Percentiles rank a stretch among this genome's conserved stretches.
Evolutionary conservation across 306 rosid species (phyloP).

Genomic region (Myrica gale): DNA sequence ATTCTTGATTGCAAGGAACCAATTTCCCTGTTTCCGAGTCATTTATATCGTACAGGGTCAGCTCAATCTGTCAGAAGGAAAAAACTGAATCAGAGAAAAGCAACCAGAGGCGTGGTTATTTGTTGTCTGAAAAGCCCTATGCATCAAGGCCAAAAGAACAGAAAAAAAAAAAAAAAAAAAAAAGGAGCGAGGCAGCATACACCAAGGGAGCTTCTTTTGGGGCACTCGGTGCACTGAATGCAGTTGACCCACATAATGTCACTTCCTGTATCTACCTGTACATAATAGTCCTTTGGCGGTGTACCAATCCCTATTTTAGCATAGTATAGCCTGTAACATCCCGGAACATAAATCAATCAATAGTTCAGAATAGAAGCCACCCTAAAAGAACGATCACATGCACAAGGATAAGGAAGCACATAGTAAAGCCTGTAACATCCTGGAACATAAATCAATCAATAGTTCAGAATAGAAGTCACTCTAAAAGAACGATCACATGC

Average conservation of each 20-base stretch:
- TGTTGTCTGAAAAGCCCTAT: neutral
- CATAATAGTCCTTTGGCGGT: slow-evolving; percentile 79
- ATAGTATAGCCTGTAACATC: slow-evolving; percentile 74
- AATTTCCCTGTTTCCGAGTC: slow-evolving; percentile 69
- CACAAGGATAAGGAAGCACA: slow-evolving; percentile 23
- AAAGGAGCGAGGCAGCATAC: slow-evolving; percentile 43
- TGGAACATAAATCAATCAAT: slow-evolving; percentile 4
- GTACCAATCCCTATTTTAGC: slow-evolving; percentile 97
- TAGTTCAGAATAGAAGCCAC: too few relatives aligned
- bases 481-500: slow-evolving; percentile 15
- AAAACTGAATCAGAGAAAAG: neutral
- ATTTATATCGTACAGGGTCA: slow-evolving; percentile 66
- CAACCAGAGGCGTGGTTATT: neutral
- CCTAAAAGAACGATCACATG: slow-evolving; percentile 1
- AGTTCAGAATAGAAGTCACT: neutral
- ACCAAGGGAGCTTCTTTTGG: slow-evolving; percentile 80
- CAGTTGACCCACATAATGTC: slow-evolving; percentile 98
- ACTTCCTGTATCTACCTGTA: slow-evolving; percentile 95
- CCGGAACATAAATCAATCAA: slow-evolving; percentile 3
- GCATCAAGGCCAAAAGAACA: neutral
- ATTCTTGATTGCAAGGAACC: slow-evolving; percentile 66
- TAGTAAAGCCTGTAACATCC: slow-evolving; percentile 72
- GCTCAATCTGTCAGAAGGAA: slow-evolving; percentile 54
- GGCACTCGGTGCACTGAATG: slow-evolving; percentile 86
- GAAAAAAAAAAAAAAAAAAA: neutral